Percentiles rank a stretch among this genome's conserved stretches.
Conservation (phyloP, 2,329 filamentous ascomycete species). For the Ophiocordyceps unilateralis region DNA sequence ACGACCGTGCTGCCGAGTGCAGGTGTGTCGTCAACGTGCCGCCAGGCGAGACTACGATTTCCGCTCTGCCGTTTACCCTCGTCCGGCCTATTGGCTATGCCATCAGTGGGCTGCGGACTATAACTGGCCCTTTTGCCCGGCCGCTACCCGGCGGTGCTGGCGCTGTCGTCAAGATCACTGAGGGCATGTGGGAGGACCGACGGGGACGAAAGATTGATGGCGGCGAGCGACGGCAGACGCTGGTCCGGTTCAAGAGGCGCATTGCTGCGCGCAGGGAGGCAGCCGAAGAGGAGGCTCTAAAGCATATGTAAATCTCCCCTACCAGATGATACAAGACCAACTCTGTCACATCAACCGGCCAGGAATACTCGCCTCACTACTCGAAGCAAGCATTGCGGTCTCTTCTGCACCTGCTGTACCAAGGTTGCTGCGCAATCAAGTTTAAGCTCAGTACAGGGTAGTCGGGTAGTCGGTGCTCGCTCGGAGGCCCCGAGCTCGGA, state of each 20-base stretch:
- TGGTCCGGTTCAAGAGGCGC: constrained; percentile 74
- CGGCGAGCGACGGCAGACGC: constrained; percentile 75
- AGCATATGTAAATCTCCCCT: constrained; percentile 6
- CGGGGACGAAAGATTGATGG: constrained; percentile 87
- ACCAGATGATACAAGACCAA: too few relatives aligned
- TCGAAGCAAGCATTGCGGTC: neutral
- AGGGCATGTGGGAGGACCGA: constrained; percentile 86
- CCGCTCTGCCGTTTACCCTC: constrained; percentile 5
- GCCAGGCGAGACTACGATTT: constrained; percentile 20
- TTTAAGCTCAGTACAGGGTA: neutral
- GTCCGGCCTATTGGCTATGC: constrained; percentile 31
- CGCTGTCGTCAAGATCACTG: constrained; percentile 51
- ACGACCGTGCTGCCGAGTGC: constrained; percentile 8
- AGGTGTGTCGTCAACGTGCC: constrained; percentile 40
- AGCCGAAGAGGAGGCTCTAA: constrained; percentile 23
- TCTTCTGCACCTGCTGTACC: neutral
- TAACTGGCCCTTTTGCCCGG: constrained; percentile 59
- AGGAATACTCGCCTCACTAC: too few relatives aligned
- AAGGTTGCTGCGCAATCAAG: neutral
- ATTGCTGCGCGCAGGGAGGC: constrained; percentile 62
- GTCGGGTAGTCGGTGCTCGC: neutral
- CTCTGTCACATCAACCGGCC: too few relatives aligned
- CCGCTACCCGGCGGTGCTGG: constrained; percentile 47
- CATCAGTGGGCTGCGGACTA: constrained; percentile 49
- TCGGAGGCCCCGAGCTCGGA: neutral